Percentiles rank a stretch among this genome's conserved stretches.
Evolutionary conservation across 495 filamentous ascomycete genomes (phyloP).

Genomic region (Daldinia childiae): DNA sequence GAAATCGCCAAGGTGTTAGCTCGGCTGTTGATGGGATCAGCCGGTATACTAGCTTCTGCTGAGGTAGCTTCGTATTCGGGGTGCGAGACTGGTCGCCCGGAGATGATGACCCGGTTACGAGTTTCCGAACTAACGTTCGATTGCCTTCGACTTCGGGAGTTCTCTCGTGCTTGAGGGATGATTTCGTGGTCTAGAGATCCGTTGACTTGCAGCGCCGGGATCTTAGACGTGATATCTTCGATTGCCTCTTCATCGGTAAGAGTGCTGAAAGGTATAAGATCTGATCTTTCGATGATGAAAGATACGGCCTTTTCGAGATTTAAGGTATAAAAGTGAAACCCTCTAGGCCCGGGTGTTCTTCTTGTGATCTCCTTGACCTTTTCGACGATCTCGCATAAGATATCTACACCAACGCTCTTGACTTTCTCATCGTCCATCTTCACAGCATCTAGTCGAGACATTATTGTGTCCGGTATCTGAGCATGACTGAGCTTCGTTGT

Average conservation of each 20-base stretch:
- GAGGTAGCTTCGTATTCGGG: conserved; percentile 73
- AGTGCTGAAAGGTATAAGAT: conserved; percentile 75
- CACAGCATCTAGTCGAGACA: conserved; percentile 77
- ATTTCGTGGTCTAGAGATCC: conserved; percentile 45
- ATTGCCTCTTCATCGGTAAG: conserved; percentile 58
- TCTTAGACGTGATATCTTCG: conserved; percentile 57
- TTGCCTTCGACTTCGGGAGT: conserved; percentile 48
- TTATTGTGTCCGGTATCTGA: conserved; percentile 73
- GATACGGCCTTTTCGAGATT: conserved; percentile 97
- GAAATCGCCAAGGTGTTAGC: conserved; percentile 90
- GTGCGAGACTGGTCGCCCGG: conserved; percentile 59
- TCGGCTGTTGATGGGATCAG: conserved; percentile 68
- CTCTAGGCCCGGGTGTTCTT: conserved; percentile 65
- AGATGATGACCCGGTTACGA: conserved; percentile 85
- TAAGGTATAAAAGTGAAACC: conserved; percentile 97
- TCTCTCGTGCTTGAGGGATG: conserved; percentile 28
- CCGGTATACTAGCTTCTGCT: conserved; percentile 69
- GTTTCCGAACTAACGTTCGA: conserved; percentile 69
- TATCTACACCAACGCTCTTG: conserved; percentile 76
- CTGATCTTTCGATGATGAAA: conserved; percentile 85
- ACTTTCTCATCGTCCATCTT: conserved; percentile 93
- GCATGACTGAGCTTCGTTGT: conserved; percentile 97
- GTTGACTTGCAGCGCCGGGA: conserved; percentile 51
- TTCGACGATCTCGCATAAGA: conserved; percentile 75
- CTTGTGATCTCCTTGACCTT: conserved; percentile 70